Evolutionary conservation across 306 rosid genomes (phyloP).

Genomic region (Vicia villosa): DNA sequence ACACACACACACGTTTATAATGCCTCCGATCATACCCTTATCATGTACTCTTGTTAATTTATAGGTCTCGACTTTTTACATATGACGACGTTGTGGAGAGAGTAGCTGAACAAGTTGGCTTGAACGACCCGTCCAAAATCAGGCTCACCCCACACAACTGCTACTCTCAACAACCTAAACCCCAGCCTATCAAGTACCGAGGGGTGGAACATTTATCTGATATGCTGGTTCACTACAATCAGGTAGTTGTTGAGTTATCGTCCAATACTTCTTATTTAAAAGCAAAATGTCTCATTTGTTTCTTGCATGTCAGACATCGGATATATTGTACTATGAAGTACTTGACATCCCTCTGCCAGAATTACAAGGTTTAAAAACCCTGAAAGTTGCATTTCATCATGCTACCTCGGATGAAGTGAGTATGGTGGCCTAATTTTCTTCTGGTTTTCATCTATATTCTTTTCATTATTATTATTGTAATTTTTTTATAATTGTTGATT

Average conservation of each 20-base stretch:
- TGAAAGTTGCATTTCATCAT: slow-evolving; percentile 86
- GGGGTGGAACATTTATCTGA: slow-evolving; percentile 85
- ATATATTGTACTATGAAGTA: slow-evolving; percentile 80
- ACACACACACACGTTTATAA: background rate
- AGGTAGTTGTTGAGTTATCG: slow-evolving; percentile 54
- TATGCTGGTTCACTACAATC: slow-evolving; percentile 91
- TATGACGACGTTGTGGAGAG: slow-evolving; percentile 90
- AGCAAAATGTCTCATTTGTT: slow-evolving; percentile 12
- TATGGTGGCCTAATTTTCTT: slow-evolving; percentile 31
- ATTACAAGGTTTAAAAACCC: slow-evolving; percentile 87
- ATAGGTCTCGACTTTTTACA: slow-evolving; percentile 81
- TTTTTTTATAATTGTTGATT: slow-evolving; percentile 7
- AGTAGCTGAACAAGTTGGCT: slow-evolving; percentile 79
- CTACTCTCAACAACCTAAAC: slow-evolving; percentile 94
- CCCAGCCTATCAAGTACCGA: slow-evolving; percentile 83
- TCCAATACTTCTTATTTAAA: slow-evolving; percentile 23
- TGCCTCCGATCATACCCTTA: slow-evolving; percentile 29
- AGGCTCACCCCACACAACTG: slow-evolving; percentile 91
- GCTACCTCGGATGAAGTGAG: slow-evolving; percentile 90
- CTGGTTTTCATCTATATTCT: slow-evolving; percentile 14
- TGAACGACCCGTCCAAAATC: slow-evolving; percentile 79
- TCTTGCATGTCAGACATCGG: slow-evolving; percentile 68
- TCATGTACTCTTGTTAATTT: slow-evolving; percentile 31
- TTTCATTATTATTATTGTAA: background rate
- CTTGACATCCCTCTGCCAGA: slow-evolving; percentile 95